These are phyloP conservation scores for Ceratocystis diversiconidia DNA, from an alignment of 2,329 filamentous ascomycete species.

Conservation along the genomic window DNA sequence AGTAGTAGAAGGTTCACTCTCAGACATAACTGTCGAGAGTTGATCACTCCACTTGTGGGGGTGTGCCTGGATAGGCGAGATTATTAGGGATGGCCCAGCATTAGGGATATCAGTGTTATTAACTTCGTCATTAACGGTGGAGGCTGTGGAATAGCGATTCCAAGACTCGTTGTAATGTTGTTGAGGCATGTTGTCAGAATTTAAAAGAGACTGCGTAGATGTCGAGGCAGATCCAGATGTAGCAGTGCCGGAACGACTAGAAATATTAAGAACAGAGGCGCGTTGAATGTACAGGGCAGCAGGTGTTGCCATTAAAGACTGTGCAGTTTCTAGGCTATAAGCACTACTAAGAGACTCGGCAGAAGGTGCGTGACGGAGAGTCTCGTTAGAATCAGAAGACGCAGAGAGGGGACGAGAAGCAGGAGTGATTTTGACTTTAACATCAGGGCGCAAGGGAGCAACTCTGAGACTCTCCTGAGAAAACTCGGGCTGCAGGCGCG, in stretches of 20 bases:
- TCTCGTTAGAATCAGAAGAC: slow-evolving; percentile 33
- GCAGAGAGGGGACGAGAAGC: slow-evolving; percentile 16
- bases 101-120: background rate
- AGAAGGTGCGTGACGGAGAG: slow-evolving; percentile 36
- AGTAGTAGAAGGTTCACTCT: slow-evolving; percentile 39
- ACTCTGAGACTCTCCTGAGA: slow-evolving; percentile 49
- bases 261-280: slow-evolving; percentile 22
- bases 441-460: slow-evolving; percentile 37
- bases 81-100: slow-evolving; percentile 2
- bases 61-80: slow-evolving; percentile 31
- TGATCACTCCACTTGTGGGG: slow-evolving; percentile 50
- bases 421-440: slow-evolving; percentile 24
- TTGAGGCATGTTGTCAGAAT: slow-evolving; percentile 22
- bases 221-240: slow-evolving; percentile 5
- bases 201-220: slow-evolving; percentile 24
- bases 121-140: background rate
- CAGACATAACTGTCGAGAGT: slow-evolving; percentile 49
- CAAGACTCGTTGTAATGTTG: slow-evolving; percentile 3
- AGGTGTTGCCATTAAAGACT: slow-evolving; percentile 28
- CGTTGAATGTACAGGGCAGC: slow-evolving; percentile 29
- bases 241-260: background rate
- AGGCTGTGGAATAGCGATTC: slow-evolving; percentile 8
- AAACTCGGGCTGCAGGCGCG: slow-evolving; percentile 30
- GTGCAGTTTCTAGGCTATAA: slow-evolving; percentile 35
- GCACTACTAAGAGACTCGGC: slow-evolving; percentile 42